Evolutionary conservation across 441 rosid species (phyloP), one percentile per base, ranked within the genome.

Genomic region (Manihot esculenta): DNA sequence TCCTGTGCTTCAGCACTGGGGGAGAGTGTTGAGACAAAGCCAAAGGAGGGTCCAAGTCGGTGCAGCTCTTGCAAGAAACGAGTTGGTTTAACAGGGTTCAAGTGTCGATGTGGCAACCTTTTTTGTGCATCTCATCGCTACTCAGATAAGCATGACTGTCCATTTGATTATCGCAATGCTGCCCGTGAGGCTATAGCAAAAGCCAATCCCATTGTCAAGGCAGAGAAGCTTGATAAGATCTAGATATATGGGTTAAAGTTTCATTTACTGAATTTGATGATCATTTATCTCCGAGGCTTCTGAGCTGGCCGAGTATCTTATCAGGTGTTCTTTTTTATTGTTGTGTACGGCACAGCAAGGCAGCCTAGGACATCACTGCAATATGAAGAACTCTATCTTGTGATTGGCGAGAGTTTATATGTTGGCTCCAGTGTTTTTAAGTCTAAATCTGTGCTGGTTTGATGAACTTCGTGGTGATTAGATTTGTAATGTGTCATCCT

Each of bases 111-210:
- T 3, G 92, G 93, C 18, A 70, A 81, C 77, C 76, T 85, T 69
- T 92, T 83, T 77, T 92, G 98, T 68, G 83, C 85, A 21, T 72
- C 74, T 56, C 94, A 92, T 72, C 96, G 96, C 30, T 90, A 88
- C 83, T 88, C 94, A 0, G 97, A 92, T 77, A 86, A 86, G 35
- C 97, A 90, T 45, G 80, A 78, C 30, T 90, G 98, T 70, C 80
- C 84, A 0, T 90, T 83, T 20, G 97, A 92, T 75, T 90, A 88
- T 55, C 84, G 82, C 17, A 78, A 85, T 58, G 86, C 82, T 24
- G 91, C 72, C 0, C 86, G 77, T 7, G 84, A 87, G 67, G 88
- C 91, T 10, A 88, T 88, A 51, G 82, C 93, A 17, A 88, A 76
- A 70, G 90, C 87, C 55, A 86, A 84, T 69, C 90, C 90, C 11